phyloP scores from a whole-genome alignment of 2,329 filamentous ascomycete species.

The Coniochaeta hoffmannii region DNA sequence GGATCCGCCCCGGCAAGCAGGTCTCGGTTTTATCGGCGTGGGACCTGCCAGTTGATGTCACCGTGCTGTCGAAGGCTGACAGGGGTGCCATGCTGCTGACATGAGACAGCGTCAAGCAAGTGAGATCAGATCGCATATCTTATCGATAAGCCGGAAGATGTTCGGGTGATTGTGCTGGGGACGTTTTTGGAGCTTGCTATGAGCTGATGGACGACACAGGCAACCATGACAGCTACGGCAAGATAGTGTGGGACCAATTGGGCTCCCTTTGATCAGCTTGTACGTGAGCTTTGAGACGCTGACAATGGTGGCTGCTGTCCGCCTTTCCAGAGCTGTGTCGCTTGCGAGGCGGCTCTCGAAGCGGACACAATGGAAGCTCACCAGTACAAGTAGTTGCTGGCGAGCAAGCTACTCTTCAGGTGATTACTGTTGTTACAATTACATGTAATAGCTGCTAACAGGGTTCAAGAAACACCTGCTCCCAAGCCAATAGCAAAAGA shows the following conservation, averaged over 20 bases:
- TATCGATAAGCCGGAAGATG: background rate
- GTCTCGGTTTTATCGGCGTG: background rate
- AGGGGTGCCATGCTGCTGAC: background rate
- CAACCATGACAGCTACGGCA: background rate
- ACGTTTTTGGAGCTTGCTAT: background rate
- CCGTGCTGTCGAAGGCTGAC: slow-evolving; percentile 1
- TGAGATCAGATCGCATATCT: background rate
- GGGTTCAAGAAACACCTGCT: background rate
- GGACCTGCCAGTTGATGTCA: background rate
- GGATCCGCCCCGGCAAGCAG: background rate
- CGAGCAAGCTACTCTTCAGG: slow-evolving; percentile 4
- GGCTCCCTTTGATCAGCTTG: background rate
- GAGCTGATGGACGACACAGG: background rate
- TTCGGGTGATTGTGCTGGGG: background rate
- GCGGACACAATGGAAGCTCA: background rate
- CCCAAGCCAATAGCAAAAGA: slow-evolving; percentile 1
- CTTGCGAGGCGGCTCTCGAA: background rate
- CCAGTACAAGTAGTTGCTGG: background rate
- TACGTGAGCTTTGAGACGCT: background rate
- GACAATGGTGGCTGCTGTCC: background rate
- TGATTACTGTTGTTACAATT: background rate
- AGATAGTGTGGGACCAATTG: background rate
- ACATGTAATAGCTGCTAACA: background rate
- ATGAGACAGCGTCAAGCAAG: background rate
- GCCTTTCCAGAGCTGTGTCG: background rate